A percentile compares a stretch with the other conserved stretches of the same genome.
Conservation (phyloP, 23 red algal genomes). For the Gracilaria vermiculophylla region DNA sequence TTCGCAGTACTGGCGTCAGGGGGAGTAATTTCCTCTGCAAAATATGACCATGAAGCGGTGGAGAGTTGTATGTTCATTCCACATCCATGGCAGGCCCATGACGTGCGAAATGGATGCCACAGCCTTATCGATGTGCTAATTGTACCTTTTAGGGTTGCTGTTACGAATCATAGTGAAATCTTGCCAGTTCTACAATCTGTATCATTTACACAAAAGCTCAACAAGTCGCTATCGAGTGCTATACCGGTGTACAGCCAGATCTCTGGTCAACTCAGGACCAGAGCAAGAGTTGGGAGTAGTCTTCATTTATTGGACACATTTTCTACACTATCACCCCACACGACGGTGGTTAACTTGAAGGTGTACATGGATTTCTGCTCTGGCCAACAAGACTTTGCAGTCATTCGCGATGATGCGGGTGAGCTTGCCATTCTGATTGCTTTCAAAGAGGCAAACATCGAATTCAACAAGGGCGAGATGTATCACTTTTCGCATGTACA, state of each 20-base stretch:
- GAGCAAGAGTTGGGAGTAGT: background rate
- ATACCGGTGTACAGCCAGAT: background rate
- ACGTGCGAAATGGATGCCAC: background rate
- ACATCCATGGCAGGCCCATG: background rate
- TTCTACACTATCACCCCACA: constrained; percentile 3
- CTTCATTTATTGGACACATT: background rate
- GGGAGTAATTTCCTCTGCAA: background rate
- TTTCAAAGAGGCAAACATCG: background rate
- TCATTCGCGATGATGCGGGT: background rate
- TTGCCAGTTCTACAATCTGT: background rate
- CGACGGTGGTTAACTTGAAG: background rate
- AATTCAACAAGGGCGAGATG: background rate
- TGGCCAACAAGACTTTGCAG: background rate
- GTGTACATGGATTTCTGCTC: constrained; percentile 3
- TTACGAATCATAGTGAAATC: background rate
- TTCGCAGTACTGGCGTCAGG: background rate
- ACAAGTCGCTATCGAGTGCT: background rate
- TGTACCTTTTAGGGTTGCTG: background rate
- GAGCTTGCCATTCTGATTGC: constrained; percentile 5
- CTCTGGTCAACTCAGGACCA: background rate
- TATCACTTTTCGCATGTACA: background rate
- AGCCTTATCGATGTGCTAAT: background rate
- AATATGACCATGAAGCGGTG: background rate
- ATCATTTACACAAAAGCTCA: background rate
- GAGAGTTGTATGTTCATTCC: constrained; percentile 16